Evolutionary conservation across 257 asterid species (phyloP), one percentile per base, ranked within the genome.

Genomic region (Ilex aquifolium): DNA sequence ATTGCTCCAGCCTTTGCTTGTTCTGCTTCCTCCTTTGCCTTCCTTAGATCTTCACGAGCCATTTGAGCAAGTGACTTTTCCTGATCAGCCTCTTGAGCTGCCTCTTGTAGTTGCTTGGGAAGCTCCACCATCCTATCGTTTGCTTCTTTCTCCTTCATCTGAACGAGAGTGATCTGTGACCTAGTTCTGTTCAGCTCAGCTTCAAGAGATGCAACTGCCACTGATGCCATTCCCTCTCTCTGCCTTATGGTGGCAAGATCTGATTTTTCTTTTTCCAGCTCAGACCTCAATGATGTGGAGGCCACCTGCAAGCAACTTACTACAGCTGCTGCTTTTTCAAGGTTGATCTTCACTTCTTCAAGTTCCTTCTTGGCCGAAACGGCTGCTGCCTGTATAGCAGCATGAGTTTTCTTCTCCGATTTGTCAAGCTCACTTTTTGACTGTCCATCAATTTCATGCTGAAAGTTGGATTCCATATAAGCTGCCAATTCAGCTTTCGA

Each of bases 221-320:
- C 74, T 0, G 90, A 80, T 0, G 97, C 94, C 95, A 82, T 87
- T 54, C 85, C 95, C 74, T 92, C 96, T 64, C 95, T 76, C 72
- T 92, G 95, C 70, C 77, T 83, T 51, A 85, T 52, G 31, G 67
- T 55, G 5, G 73, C 79, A 17, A 89, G 85, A 56, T 87, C 96
- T 1, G 78, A 51, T 53, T 82, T 89, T 62, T 79, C 95, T n/a
- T 79, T 87, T 39, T 92, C 93, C 57, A 89, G 82, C 48, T 75
- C 95, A 0, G 82, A 44, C 68, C 80, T 77, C 79, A 92, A 77
- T 2, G 95, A 80, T 1, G 72, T 17, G 10, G 95, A 85, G 6
- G 87, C 96, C 73, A 83, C 85, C 80, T 79, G 83, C 79, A 92
- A 75, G 76, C 76, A 77, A 8, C 71, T 74, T 39, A 81, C 90